phyloP scores from a whole-genome alignment of 2,329 filamentous ascomycete genomes.

The Graphilbum sp. region DNA sequence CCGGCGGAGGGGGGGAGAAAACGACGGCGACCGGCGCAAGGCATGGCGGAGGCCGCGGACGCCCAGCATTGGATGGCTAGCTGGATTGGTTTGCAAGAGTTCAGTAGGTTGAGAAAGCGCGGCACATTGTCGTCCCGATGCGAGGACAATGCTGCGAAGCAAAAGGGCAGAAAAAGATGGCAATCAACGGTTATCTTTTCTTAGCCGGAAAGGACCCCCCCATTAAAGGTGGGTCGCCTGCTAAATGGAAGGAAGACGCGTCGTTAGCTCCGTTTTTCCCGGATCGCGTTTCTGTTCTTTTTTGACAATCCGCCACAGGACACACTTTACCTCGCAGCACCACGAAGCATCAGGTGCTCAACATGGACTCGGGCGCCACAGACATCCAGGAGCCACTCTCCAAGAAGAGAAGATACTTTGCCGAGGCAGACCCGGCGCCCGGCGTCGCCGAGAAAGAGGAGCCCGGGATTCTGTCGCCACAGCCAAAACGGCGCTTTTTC shows the following conservation, averaged over 20 bases:
- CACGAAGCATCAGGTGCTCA: neutral
- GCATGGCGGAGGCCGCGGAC: conserved; percentile 19
- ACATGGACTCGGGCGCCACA: conserved; percentile 24
- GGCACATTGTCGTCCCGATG: neutral
- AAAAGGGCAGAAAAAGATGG: too few relatives aligned
- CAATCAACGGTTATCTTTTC: too few relatives aligned
- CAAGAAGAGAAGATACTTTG: conserved; percentile 17
- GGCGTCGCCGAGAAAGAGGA: conserved; percentile 5
- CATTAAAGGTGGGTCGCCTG: too few relatives aligned
- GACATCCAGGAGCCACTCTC: conserved; percentile 18
- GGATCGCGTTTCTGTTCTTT: too few relatives aligned
- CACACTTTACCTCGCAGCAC: neutral
- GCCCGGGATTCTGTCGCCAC: conserved; percentile 17
- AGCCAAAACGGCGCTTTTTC: conserved; percentile 31
- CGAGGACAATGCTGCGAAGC: too few relatives aligned
- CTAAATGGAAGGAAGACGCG: too few relatives aligned
- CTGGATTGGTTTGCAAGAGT: too few relatives aligned
- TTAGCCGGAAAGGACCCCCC: too few relatives aligned
- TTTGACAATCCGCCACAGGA: too few relatives aligned
- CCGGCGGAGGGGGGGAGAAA: conserved; percentile 13
- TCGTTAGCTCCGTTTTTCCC: too few relatives aligned
- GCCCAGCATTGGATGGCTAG: conserved; percentile 26
- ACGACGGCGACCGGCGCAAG: conserved; percentile 17
- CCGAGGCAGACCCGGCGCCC: neutral
- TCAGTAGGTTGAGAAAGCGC: neutral